Base-by-base conservation (phyloP, 345 rosid genomes). In the Eucalyptus polybractea region DNA sequence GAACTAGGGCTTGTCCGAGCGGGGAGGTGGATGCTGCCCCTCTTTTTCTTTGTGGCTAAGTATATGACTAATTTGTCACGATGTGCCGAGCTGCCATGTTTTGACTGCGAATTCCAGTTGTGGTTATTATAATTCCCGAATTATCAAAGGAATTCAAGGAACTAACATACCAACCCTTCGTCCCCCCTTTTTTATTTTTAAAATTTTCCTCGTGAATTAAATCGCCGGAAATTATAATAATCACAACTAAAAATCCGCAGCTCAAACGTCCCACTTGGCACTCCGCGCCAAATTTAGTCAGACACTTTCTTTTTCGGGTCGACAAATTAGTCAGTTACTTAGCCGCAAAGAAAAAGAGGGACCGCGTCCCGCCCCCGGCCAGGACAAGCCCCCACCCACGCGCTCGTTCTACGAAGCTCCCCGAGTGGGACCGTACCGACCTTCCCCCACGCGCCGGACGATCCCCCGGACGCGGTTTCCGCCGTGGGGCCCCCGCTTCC, bases 161-260 rank as follows among this genome's bases (percentile, higher is more conserved):
- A 53, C 8, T 7, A 53, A 53, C 24, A 53, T 4, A 21, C 58
- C 0, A 53, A 2, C 58, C 24, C 58, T 0, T 0, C 25, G 25
- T 19, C 58, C 58, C 24, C 6, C 1, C 1, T 0, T 3, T 51
- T 53, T 51, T 16, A 6, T 14, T 50, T 51, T 50, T 14, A 7
- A 45, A 45, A 2, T 10, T 24, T 15, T 15, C 22, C 21, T 31
- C 80, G 22, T 3, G 80, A 67, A 31, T 67, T 2, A 31, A 67
- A 67, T 67, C 40, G 40, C 80, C 40, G 10, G 19, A 67, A 31
- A n/a, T 67, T 67, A 67, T 31, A 33, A 67, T 8, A n/a, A 31
- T 31, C 33, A 11, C 31, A 6, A 2, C 31, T 5, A 13, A 14
- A 65, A 29, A 65, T 65, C 33, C 19, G 76, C 21, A 7, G 37